Percentiles rank a stretch among this genome's conserved stretches.
These are phyloP conservation scores for Cymodocea nodosa DNA, from an alignment of 116 monocot genomes.

Conservation along the genomic window DNA sequence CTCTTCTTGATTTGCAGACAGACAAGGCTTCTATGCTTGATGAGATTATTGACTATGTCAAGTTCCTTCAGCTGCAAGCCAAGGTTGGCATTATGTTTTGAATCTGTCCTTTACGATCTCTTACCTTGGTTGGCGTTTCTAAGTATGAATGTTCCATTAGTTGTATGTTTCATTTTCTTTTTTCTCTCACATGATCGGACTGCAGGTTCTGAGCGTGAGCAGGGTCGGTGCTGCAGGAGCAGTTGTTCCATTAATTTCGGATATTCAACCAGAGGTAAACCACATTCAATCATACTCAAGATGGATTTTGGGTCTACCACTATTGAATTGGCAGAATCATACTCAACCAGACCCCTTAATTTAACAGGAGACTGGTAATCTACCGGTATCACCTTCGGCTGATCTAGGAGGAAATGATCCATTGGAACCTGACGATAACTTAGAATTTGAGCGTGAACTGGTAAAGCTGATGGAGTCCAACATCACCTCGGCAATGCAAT, in stretches of 20 bases:
- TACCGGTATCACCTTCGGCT: constrained; percentile 26
- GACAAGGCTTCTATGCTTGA: constrained; percentile 97
- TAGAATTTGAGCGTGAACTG: constrained; percentile 54
- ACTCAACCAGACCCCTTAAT: background rate
- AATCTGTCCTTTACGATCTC: background rate
- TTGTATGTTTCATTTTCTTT: background rate
- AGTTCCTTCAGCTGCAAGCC: constrained; percentile 89
- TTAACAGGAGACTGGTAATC: constrained; percentile 24
- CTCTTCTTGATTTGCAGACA: constrained; percentile 34
- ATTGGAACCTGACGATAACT: constrained; percentile 22
- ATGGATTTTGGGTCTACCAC: background rate
- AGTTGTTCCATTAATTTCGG: constrained; percentile 62
- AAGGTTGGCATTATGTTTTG: constrained; percentile 39
- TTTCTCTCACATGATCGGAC: background rate
- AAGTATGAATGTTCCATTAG: background rate
- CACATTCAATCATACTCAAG: background rate
- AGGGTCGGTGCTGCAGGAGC: constrained; percentile 78
- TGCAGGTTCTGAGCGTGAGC: constrained; percentile 94
- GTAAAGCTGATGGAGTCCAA: constrained; percentile 77
- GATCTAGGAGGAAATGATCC: constrained; percentile 15
- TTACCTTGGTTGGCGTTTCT: background rate
- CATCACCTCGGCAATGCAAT: constrained; percentile 67
- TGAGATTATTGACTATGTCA: constrained; percentile 91
- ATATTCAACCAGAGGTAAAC: constrained; percentile 53
- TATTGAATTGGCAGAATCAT: background rate